Percentiles rank a stretch among this genome's conserved stretches.
phyloP scores from a whole-genome alignment of 1,139 yeast species.

The Yamadazyma diospyri region DNA sequence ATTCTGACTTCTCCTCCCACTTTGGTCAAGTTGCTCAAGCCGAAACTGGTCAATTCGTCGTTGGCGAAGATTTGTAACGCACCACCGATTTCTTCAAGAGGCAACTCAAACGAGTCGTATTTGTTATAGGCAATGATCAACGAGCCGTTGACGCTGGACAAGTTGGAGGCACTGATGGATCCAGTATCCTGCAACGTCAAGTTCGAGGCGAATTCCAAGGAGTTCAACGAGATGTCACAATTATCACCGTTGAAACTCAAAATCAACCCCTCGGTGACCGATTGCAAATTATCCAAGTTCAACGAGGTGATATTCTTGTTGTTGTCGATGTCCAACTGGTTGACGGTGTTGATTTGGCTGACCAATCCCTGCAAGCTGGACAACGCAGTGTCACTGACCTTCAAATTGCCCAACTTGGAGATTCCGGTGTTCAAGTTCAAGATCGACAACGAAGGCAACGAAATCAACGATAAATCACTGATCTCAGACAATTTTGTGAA shows the following conservation, averaged over 20 bases:
- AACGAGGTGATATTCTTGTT: conserved; percentile 41
- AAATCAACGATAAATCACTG: conserved; percentile 32
- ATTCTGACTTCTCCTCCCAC: conserved; percentile 45
- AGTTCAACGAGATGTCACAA: conserved; percentile 35
- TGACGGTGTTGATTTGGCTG: conserved; percentile 29
- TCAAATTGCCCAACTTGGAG: conserved; percentile 30
- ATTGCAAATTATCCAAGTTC: conserved; percentile 32
- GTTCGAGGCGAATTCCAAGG: conserved; percentile 42
- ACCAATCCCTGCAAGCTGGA: conserved; percentile 35
- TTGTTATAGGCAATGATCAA: conserved; percentile 40
- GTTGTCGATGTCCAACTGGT: conserved; percentile 40
- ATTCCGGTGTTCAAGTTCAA: conserved; percentile 39
- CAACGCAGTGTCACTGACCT: conserved; percentile 45
- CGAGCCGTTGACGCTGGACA: conserved; percentile 42
- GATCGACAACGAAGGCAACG: conserved; percentile 42
- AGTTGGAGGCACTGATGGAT: conserved; percentile 28
- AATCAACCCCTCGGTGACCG: conserved; percentile 35
- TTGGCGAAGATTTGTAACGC: conserved; percentile 43
- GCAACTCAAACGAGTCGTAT: conserved; percentile 30
- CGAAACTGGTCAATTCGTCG: conserved; percentile 34
- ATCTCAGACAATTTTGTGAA: conserved; percentile 31
- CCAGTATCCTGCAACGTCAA: conserved; percentile 43
- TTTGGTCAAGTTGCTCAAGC: conserved; percentile 26
- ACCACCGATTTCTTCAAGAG: conserved; percentile 36
- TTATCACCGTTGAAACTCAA: conserved; percentile 44